Conservation (phyloP, 768 basidiomycete genomes). For the Symmetrospora coprosmae region DNA sequence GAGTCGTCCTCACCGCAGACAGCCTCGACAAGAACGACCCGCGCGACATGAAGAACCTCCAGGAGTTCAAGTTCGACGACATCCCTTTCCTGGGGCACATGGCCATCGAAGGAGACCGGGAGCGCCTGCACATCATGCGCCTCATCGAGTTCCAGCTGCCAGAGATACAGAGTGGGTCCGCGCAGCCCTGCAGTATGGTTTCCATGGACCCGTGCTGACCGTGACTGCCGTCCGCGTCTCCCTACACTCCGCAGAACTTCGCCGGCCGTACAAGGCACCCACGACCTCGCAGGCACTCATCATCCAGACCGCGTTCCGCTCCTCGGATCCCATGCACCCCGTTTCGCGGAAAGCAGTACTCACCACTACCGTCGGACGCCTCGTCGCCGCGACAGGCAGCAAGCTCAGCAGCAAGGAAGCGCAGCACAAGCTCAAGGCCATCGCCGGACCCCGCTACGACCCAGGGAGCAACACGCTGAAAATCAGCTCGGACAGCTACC, state of each 20-base stretch:
- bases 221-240: background rate
- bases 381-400: background rate
- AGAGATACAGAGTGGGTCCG: conserved; percentile 2
- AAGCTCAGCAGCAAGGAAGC: conserved; percentile 41
- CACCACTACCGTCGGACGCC: background rate
- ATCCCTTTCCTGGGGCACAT: background rate
- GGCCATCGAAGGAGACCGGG: conserved; percentile 4
- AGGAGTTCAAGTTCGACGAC: conserved; percentile 17
- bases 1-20: background rate
- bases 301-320: background rate
- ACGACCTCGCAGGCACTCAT: background rate
- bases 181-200: background rate
- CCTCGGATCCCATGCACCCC: background rate
- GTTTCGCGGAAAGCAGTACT: conserved; percentile 14
- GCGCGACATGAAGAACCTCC: conserved; percentile 1
- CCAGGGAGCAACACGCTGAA: conserved; percentile 46
- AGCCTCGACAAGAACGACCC: conserved; percentile 2
- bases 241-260: background rate
- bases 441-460: conserved; percentile 80
- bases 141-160: conserved; percentile 21
- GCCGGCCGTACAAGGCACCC: background rate
- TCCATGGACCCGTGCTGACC: background rate
- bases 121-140: background rate
- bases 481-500: conserved; percentile 78
- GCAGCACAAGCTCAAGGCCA: conserved; percentile 67